Base-by-base conservation (phyloP, 108 stramenopile species). In the Stephanodiscus triporus region DNA sequence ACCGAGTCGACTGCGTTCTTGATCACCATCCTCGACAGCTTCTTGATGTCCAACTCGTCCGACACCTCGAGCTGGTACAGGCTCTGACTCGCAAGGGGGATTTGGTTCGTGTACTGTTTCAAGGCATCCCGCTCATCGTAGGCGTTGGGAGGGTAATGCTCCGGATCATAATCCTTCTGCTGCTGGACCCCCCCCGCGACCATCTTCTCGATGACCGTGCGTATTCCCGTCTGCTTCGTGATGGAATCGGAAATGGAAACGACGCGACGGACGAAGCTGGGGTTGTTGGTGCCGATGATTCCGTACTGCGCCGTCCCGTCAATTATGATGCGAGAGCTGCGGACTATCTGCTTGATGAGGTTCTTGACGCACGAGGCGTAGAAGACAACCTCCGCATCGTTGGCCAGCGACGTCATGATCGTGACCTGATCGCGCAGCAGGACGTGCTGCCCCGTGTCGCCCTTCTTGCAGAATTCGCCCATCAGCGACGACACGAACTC, bases 291-390 rank as follows among this genome's bases (percentile, higher is more conserved):
- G 27, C 73, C 67, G 58, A 83, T 76, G 13, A 79, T 51, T 27
- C 82, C 82, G 67, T 78, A 75, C 45, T 83, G 68, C 36, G 74
- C 68, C 11, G 78, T 79, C 32, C 75, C 75, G 64, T 79, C 82
- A 53, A 75, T 58, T 49, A 78, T 49, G 36, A 82, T 82, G n/a
- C 72, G 77, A 29, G 72, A 68, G 49, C 77, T 78, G 19, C 81
- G 77, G 17, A 78, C 78, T 47, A 51, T 58, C 2, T 68, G 40
- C 27, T 75, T 83, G 54, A 37, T 65, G 24, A 76, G 77, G 16
- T 43, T 34, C 38, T 75, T 66, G 6, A 83, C 67, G 36, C 76
- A 77, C 7, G 40, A 30, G n/a, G 57, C 68, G 65, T 50, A 83
- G 68, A 83, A 77, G 49, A 47, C 29, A 17, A 64, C 66, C 22